Evolutionary conservation across 306 rosid genomes (phyloP), one percentile per base, ranked within the genome.

Genomic region (Cicer judaicum): DNA sequence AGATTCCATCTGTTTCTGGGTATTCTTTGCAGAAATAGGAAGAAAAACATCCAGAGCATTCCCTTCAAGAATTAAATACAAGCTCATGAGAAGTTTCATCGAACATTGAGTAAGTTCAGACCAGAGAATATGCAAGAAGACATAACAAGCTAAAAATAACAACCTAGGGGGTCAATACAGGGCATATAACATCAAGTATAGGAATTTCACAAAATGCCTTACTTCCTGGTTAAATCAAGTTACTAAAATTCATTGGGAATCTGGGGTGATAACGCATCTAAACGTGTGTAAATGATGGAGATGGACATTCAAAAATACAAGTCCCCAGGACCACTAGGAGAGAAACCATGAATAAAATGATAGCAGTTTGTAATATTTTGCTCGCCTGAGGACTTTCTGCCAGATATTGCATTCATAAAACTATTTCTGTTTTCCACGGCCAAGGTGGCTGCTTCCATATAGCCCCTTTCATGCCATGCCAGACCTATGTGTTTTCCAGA

Each of bases 11-110:
- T 76, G 87, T 74, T 80, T 74, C 46, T 15, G 83, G 65, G 78
- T 66, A 70, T 69, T 60, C 42, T 80, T 72, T 41, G 72, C 75
- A 79, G 89, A 87, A 80, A 78, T 74, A 14, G 93, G 95, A 78
- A 70, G 85, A 84, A 75, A 68, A 80, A 84, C 93, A 81, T 84
- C 88, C 77, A 52, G 66, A 75, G 19, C 78, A 82, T 79, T 83
- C 66, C 86, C 96, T 88, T 87, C 77, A 81, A 36, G 73, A 75
- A 80, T 66, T 55, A 48, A 80, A 75, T 75, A 72, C 60, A 72
- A 24, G 55, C 49, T 41, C 13, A 49, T 80, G 81, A 78, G 84
- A 72, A 79, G 66, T 72, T 52, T 83, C 57, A 79, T 76, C 70
- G 48, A 73, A 64, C 72, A 81, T 39, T 64, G 24, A 41, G 34